A percentile compares a stretch with the other conserved stretches of the same genome.
Conservation (phyloP, 805 yeast species). For the Candida piceae region DNA sequence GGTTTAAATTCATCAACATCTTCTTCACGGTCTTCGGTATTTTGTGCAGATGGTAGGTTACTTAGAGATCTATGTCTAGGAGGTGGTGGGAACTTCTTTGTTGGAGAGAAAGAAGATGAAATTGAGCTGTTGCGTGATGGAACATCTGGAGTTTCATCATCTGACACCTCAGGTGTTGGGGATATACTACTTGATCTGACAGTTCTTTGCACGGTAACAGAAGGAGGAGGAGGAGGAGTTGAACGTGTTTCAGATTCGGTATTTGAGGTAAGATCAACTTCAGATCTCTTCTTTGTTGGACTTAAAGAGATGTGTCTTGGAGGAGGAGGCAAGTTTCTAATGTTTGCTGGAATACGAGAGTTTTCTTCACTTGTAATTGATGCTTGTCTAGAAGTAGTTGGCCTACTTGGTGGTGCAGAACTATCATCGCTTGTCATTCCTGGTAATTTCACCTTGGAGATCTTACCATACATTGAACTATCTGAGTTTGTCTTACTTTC, state of each 20-base stretch:
- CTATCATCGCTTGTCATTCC: conserved; percentile 4
- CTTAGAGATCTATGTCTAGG: conserved; percentile 6
- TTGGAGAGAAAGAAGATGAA: too few relatives aligned
- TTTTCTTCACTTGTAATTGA: background rate
- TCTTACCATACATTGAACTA: background rate
- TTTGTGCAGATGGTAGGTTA: background rate
- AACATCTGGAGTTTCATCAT: conserved; percentile 2
- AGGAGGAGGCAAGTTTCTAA: conserved; percentile 14
- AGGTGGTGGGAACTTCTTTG: conserved; percentile 4
- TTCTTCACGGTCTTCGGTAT: conserved; percentile 2
- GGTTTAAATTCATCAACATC: background rate
- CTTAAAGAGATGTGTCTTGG: conserved; percentile 14
- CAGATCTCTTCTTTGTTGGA: conserved; percentile 1
- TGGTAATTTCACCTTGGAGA: conserved; percentile 6
- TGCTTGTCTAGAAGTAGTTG: conserved; percentile 6
- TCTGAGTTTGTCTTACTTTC: background rate
- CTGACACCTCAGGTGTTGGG: conserved; percentile 2
- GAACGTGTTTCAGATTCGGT: too few relatives aligned
- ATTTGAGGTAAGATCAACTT: background rate
- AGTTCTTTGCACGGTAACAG: background rate
- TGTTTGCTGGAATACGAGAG: background rate
- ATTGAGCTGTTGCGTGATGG: too few relatives aligned
- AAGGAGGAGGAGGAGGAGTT: background rate
- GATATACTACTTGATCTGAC: background rate
- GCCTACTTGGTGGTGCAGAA: conserved; percentile 1